Evolutionary conservation across 306 rosid genomes (phyloP).

Genomic region (Ziziphus jujuba): DNA sequence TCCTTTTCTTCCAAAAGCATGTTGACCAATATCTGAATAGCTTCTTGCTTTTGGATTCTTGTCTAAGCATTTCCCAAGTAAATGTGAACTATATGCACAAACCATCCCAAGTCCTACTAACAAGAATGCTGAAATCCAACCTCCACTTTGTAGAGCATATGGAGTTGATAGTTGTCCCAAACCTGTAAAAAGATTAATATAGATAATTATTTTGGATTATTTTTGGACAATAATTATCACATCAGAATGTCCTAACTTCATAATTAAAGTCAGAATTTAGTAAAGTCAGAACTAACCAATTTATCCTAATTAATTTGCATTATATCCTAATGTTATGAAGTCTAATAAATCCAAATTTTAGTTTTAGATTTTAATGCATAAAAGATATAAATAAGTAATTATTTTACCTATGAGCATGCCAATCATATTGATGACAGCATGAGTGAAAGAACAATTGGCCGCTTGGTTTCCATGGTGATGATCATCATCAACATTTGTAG

Average conservation of each 20-base stretch:
- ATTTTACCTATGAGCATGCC: slow-evolving; percentile 75
- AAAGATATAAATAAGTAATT: too few relatives aligned
- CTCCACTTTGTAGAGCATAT: slow-evolving; percentile 66
- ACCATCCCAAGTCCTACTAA: slow-evolving; percentile 55
- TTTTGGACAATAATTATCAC: too few relatives aligned
- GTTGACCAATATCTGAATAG: slow-evolving; percentile 57
- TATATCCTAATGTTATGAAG: too few relatives aligned
- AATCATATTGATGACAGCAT: slow-evolving; percentile 72
- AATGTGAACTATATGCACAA: slow-evolving; percentile 45
- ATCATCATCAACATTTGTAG: slow-evolving; percentile 5
- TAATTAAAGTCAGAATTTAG: too few relatives aligned
- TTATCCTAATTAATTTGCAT: too few relatives aligned
- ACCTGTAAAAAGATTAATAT: slow-evolving; percentile 56
- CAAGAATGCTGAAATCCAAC: slow-evolving; percentile 52
- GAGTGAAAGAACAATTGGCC: slow-evolving; percentile 51
- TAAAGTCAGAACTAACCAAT: too few relatives aligned
- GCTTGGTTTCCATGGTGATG: slow-evolving; percentile 28
- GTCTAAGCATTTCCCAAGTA: slow-evolving; percentile 66
- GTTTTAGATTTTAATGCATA: too few relatives aligned
- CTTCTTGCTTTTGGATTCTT: slow-evolving; percentile 52
- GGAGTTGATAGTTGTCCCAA: slow-evolving; percentile 77
- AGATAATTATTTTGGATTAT: too few relatives aligned
- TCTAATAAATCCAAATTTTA: too few relatives aligned
- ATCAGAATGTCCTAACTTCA: too few relatives aligned
- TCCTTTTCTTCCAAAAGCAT: slow-evolving; percentile 71